Base-by-base conservation (phyloP, 495 filamentous ascomycete species). In the Talaromyces adpressus region DNA sequence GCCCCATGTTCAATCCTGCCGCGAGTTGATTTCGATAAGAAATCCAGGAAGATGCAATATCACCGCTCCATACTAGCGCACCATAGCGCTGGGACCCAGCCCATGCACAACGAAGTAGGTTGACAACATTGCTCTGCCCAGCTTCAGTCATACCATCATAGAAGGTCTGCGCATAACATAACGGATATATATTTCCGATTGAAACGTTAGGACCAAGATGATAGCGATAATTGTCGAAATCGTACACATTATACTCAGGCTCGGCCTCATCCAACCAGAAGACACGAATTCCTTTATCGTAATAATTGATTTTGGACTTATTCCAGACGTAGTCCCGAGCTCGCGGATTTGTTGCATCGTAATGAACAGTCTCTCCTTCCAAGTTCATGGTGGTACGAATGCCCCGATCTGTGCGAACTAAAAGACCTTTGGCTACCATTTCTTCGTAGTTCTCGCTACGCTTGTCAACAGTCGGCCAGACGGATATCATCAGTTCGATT, bases 191-290 rank as follows among this genome's bases (percentile, higher is more conserved):
- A 59, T 75, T 73, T 1, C 71, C 71, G 5, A 72, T 67, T 23
- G 69, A 67, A 18, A 59, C 25, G 20, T 75, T 69, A 4, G 68
- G 68, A 4, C 72, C 72, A 1, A 68, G 66, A 0, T 64, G 63
- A 65, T 73, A 75, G 52, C 68, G 57, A 67, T 78, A 85, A 67
- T 81, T 81, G 64, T 85, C 81, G 57, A 84, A 85, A 70, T 84
- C 79, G 69, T 87, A 86, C 2, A 68, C 71, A 64, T 75, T 66
- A 1, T 69, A 69, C 18, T 70, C 72, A 23, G 70, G 70, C 32
- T 75, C 71, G 6, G 71, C 72, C 61, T 75, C 69, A 49, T 75
- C 72, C 57, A 75, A 70, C 72, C 72, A 75, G 63, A 70, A 71
- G 41, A 69, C 69, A 41, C 68, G 67, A 18, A 71, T 70, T 9